These are phyloP conservation scores for Torrubiella hemipterigena DNA, from an alignment of 2,329 filamentous ascomycete genomes.

Conservation along the genomic window DNA sequence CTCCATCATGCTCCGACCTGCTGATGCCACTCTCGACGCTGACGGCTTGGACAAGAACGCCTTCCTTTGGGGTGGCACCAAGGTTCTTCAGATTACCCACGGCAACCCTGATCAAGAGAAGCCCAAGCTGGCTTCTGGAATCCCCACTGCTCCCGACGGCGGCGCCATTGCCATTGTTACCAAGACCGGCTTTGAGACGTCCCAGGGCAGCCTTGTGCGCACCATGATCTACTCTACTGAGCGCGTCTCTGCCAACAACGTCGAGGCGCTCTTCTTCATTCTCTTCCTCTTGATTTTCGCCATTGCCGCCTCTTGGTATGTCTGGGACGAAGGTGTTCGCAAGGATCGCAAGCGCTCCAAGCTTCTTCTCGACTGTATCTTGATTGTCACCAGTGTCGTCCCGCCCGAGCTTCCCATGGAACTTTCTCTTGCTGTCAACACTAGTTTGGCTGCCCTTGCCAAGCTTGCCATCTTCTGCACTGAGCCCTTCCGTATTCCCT, in stretches of 20 bases:
- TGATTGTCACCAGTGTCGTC: conserved; percentile 95
- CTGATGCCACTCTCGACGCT: conserved; percentile 67
- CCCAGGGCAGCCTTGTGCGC: conserved; percentile 89
- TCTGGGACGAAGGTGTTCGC: conserved; percentile 92
- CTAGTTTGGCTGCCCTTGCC: conserved; percentile 84
- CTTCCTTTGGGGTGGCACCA: conserved; percentile 94
- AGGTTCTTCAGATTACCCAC: conserved; percentile 90
- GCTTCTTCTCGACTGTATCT: conserved; percentile 88
- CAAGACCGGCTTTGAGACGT: conserved; percentile 98
- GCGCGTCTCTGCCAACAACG: conserved; percentile 96
- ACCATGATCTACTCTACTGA: conserved; percentile 99
- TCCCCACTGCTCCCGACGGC: conserved; percentile 78
- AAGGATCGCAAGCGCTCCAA: conserved; percentile 96
- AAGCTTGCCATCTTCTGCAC: conserved; percentile 98
- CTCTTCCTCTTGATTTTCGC: conserved; percentile 94
- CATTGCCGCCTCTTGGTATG: conserved; percentile 95
- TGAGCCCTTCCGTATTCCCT: conserved; percentile 96
- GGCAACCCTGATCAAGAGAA: conserved; percentile 66
- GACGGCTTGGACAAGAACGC: conserved; percentile 94
- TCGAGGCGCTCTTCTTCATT: conserved; percentile 93
- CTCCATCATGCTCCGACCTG: conserved; percentile 80
- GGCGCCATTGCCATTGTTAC: conserved; percentile 88
- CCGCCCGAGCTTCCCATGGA: conserved; percentile 99
- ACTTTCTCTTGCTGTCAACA: conserved; percentile 92
- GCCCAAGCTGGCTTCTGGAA: conserved; percentile 60